These are phyloP conservation scores for Cercospora berteroae DNA, from an alignment of 2,329 filamentous ascomycete genomes.

Conservation along the genomic window DNA sequence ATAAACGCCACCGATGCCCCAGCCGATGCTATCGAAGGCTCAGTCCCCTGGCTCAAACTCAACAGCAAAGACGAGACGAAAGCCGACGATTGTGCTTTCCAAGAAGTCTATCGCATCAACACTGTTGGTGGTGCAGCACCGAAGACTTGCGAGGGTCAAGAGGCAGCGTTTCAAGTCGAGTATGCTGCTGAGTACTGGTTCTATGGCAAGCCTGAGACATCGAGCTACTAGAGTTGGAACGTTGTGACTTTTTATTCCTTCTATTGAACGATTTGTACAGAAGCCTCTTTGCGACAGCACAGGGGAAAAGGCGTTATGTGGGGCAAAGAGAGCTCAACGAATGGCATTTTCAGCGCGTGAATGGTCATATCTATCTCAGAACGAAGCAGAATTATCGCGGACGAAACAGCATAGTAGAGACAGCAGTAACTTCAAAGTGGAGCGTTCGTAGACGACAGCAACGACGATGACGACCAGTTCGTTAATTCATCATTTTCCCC, in stretches of 20 bases:
- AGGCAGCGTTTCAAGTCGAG: conserved; percentile 65
- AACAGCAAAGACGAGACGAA: conserved; percentile 43
- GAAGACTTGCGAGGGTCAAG: conserved; percentile 65
- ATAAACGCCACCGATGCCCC: conserved; percentile 63
- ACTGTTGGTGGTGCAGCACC: conserved; percentile 81
- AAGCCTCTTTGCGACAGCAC: background rate
- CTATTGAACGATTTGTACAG: background rate
- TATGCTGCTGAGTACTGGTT: conserved; percentile 82
- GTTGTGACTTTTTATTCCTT: background rate
- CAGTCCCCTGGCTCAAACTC: conserved; percentile 80
- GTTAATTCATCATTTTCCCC: background rate
- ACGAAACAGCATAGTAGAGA: background rate
- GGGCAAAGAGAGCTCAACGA: background rate
- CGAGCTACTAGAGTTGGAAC: background rate
- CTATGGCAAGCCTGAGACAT: conserved; percentile 31
- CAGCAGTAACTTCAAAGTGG: background rate
- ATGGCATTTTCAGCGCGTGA: background rate
- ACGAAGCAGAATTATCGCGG: background rate
- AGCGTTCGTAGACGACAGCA: background rate
- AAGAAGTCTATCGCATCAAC: conserved; percentile 77
- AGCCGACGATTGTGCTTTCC: conserved; percentile 57
- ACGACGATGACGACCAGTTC: background rate
- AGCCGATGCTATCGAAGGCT: conserved; percentile 54
- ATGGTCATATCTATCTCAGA: background rate
- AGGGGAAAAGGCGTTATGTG: background rate